Base-by-base conservation (phyloP, 2,329 filamentous ascomycete species). In the Diaporthe ampelina region DNA sequence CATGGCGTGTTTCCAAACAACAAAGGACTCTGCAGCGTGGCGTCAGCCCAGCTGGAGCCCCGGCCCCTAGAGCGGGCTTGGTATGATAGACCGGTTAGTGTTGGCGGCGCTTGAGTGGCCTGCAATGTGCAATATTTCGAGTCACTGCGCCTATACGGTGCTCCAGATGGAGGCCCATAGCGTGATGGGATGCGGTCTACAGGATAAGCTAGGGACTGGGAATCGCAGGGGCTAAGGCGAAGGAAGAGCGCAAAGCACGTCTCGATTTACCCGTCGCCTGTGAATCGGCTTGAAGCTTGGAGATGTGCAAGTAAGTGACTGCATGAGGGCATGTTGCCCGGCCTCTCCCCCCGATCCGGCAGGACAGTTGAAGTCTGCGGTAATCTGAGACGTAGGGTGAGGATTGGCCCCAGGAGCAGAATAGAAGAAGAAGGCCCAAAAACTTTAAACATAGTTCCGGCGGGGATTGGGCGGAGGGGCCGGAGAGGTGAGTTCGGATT, bases 11-110 rank as follows among this genome's bases (percentile, higher is more conserved):
- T 29, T n/a, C 54, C 54, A 57, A 29, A n/a, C 29, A 21, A 58
- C 54, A 57, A 58, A 37, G 29, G 56, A 58, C 56, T 58, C 54
- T 32, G 54, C 54, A 24, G 56, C 56, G 56, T 58, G 56, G 56
- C 56, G 56, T 35, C 21, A 29, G 26, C 32, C 32, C 56, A 32
- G 56, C 19, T 45, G 43, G 43, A 43, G 32, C 11, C n/a, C 32
- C 56, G 56, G 3, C 21, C 13, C 21, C 32, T 59, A 24, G 17
- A 32, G 24, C 21, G 15, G 32, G 13, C 21, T 58, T 59, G 56
- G 32, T 40, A 48, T 48, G 45, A 43, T 37, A n/a, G 32, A 37
- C 32, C 21, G 21, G 17, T 35, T n/a, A 32, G 17, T 58, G 56
- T n/a, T 58, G 56, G 56, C 32, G 32, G 29, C 29, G 29, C 29